These are phyloP conservation scores for Silene vulgaris DNA, from an alignment of 179 eudicot genomes.

Conservation along the genomic window DNA sequence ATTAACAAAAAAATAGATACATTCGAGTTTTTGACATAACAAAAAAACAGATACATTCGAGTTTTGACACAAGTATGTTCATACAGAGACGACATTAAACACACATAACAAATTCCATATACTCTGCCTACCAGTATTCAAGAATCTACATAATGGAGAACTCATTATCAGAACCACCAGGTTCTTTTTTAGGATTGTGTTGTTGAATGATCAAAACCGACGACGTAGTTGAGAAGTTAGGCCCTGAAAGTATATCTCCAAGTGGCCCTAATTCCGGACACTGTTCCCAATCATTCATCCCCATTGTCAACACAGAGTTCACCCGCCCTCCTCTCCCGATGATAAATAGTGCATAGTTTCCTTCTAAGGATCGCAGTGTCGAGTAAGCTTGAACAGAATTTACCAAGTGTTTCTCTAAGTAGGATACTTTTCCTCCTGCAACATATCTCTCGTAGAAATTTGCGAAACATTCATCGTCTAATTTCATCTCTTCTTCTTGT, in stretches of 20 bases:
- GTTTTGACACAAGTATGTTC: neutral
- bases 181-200: slow-evolving; percentile 59
- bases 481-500: slow-evolving; percentile 80
- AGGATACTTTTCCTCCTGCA: slow-evolving; percentile 69
- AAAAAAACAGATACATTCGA: neutral
- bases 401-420: slow-evolving; percentile 70
- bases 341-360: slow-evolving; percentile 66
- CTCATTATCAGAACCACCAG: slow-evolving; percentile 35
- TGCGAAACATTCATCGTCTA: slow-evolving; percentile 78
- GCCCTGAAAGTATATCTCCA: slow-evolving; percentile 76
- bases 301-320: slow-evolving; percentile 68
- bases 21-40: too few species aligned
- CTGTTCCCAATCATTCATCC: slow-evolving; percentile 96
- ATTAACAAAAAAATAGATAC: too few species aligned
- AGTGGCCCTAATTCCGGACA: slow-evolving; percentile 92
- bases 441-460: slow-evolving; percentile 77
- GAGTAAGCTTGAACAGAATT: slow-evolving; percentile 81
- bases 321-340: slow-evolving; percentile 84
- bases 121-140: neutral
- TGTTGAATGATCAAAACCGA: slow-evolving; percentile 83
- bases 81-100: neutral
- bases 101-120: neutral
- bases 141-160: slow-evolving; percentile 52
- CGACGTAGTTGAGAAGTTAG: slow-evolving; percentile 60
- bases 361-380: slow-evolving; percentile 59